Evolutionary conservation across 106 monocot species (phyloP), one percentile per base, ranked within the genome.

Genomic region (Xerophyta viscosa): DNA sequence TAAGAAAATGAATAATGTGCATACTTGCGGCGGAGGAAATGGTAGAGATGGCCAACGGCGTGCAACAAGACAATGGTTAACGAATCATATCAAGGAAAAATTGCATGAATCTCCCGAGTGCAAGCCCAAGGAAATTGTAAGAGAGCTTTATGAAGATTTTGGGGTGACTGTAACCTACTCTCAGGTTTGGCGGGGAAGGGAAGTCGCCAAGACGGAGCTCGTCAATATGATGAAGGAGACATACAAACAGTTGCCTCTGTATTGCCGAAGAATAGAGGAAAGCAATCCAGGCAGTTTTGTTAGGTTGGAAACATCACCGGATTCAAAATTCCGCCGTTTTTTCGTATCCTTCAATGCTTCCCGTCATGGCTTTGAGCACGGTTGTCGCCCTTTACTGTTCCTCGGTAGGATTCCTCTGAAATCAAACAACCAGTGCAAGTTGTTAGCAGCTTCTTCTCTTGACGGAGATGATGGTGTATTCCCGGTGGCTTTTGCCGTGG

Each of bases 341-440:
- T 94, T 88, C 59, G 84, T 94, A 11, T 66, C 93, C 15, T 94
- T 88, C 57, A 73, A 87, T 58, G 83, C 93, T 58, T 94, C 77
- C 0, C 77, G 88, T 47, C 68, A 88, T 62, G 93, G 93, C n/a
- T 94, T 94, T 50, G 81, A 81, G 57, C 77, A 76, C 51, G 93
- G 93, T 5, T 94, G 93, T n/a, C 83, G 84, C 10, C 84, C 93
- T 3, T 74, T 94, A 31, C 26, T 94, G 19, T 88, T 94, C 63
- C 81, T 94, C 27, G 87, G 77, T 58, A 77, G 76, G 67, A 77
- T 93, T 42, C 83, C 87, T 11, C 22, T 93, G 26, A 93, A 93
- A 50, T 56, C 77, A 45, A 93, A 64, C 23, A 83, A 77, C 43
- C 70, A 87, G 27, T 68, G 74, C 60, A 87, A 74, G 62, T 46